Evolutionary conservation across 2,329 filamentous ascomycete genomes (phyloP).

Genomic region (Leptodontidium sp.): DNA sequence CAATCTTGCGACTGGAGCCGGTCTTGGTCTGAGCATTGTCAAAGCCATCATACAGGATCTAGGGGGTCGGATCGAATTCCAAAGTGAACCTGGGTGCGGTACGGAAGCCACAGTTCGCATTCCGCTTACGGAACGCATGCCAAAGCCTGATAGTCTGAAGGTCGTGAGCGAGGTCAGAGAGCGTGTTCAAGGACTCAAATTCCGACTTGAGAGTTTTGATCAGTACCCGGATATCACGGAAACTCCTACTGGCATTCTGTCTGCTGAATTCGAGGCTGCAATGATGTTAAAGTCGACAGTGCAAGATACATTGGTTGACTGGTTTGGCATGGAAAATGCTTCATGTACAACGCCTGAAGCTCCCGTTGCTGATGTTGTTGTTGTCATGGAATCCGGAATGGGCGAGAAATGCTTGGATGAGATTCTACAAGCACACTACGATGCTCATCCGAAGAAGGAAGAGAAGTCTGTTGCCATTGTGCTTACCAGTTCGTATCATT

Average conservation of each 20-base stretch:
- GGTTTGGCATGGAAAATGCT: conserved; percentile 42
- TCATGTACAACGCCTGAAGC: conserved; percentile 11
- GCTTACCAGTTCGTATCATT: conserved; percentile 38
- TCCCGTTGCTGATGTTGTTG: conserved; percentile 37
- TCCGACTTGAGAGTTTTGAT: conserved; percentile 42
- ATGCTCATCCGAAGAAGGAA: conserved; percentile 18
- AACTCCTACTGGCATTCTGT: conserved; percentile 45
- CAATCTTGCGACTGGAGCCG: conserved; percentile 65
- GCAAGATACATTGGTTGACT: conserved; percentile 34
- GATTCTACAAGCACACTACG: conserved; percentile 34
- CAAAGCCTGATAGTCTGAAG: conserved; percentile 26
- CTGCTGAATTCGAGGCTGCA: conserved; percentile 39
- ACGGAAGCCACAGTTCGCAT: conserved; percentile 55
- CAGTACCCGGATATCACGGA: conserved; percentile 44
- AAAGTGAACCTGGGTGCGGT: conserved; percentile 60
- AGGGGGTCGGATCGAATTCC: conserved; percentile 65
- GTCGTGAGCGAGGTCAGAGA: conserved; percentile 35
- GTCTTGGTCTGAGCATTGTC: conserved; percentile 70
- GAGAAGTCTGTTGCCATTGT: conserved; percentile 38
- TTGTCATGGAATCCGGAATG: conserved; percentile 43
- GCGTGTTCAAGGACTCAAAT: conserved; percentile 34
- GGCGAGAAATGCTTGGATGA: conserved; percentile 36
- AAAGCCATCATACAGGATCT: conserved; percentile 66
- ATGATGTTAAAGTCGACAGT: conserved; percentile 41
- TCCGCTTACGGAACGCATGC: conserved; percentile 36